Evolutionary conservation across 2,329 filamentous ascomycete genomes (phyloP).

Genomic region (Dryadomyces quercivorus): DNA sequence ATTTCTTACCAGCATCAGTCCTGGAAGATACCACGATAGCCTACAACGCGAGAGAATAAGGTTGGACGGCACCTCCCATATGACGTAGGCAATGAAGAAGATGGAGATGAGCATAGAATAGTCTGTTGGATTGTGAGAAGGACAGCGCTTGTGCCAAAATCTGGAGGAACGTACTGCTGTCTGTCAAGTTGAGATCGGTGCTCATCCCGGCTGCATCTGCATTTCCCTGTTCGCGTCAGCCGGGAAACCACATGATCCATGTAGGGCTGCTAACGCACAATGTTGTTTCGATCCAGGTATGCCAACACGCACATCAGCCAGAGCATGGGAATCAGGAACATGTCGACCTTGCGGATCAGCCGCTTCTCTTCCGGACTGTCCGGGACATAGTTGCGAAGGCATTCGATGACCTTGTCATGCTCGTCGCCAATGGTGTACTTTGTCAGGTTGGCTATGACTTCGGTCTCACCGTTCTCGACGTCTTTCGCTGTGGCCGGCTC

Average conservation of each 20-base stretch:
- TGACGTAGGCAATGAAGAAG: slow-evolving; percentile 3
- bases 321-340: not conserved
- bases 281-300: not conserved
- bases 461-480: no score
- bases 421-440: no score
- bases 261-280: not conserved
- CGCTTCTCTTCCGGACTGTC: not conserved
- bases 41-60: not conserved
- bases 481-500: no score
- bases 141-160: not conserved
- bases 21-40: not conserved
- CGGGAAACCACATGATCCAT: not conserved
- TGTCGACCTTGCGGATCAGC: not conserved
- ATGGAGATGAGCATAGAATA: slow-evolving; percentile 1
- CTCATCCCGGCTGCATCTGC: not conserved
- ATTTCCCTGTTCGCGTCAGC: not conserved
- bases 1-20: not conserved
- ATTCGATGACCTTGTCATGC: no score
- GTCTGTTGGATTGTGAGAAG: not conserved
- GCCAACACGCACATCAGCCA: not conserved
- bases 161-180: not conserved
- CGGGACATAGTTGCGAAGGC: not conserved
- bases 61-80: slow-evolving; percentile 1
- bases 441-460: no score
- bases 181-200: not conserved